phyloP scores from a whole-genome alignment of 192 early-diverging fungal species.

The Mortierella hygrophila region DNA sequence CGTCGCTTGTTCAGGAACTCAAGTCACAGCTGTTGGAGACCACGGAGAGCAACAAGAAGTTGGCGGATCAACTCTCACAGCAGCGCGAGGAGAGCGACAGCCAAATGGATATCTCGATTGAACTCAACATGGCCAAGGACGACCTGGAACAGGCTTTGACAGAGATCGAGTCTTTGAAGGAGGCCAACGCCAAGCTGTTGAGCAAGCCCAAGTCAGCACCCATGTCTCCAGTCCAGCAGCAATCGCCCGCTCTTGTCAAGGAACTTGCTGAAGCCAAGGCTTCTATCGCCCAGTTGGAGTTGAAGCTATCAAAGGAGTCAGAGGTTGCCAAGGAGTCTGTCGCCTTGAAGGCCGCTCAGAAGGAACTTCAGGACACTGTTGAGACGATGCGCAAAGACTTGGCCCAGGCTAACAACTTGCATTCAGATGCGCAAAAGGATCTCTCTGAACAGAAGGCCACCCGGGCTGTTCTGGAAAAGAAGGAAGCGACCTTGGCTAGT shows the following conservation, averaged over 20 bases:
- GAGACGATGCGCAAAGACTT: conserved; percentile 6
- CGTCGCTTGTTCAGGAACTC: conserved; percentile 12
- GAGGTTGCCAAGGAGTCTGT: not conserved
- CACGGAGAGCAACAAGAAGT: conserved; percentile 17
- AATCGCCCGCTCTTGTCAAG: conserved; percentile 12
- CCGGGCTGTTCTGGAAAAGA: conserved; percentile 21
- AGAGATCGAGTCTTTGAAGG: conserved; percentile 20
- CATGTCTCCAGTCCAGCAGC: not conserved
- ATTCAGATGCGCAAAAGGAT: conserved; percentile 1
- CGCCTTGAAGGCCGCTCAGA: conserved; percentile 12
- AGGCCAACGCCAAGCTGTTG: conserved; percentile 21
- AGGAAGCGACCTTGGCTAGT: conserved; percentile 17
- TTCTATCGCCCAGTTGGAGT: conserved; percentile 25
- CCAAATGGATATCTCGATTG: conserved; percentile 28
- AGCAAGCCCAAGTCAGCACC: conserved; percentile 14
- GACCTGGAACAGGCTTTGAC: conserved; percentile 39
- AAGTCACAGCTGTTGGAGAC: conserved; percentile 27
- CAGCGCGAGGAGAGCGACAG: conserved; percentile 26
- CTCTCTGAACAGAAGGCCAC: conserved; percentile 11
- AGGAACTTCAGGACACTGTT: conserved; percentile 18
- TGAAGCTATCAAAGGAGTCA: conserved; percentile 16
- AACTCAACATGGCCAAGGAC: conserved; percentile 36
- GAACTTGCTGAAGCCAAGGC: conserved; percentile 29
- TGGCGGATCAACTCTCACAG: conserved; percentile 22
- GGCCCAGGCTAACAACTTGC: conserved; percentile 1